Evolutionary conservation across 352 stramenopile species (phyloP), one percentile per base, ranked within the genome.

Genomic region (Blastocystis sp.): DNA sequence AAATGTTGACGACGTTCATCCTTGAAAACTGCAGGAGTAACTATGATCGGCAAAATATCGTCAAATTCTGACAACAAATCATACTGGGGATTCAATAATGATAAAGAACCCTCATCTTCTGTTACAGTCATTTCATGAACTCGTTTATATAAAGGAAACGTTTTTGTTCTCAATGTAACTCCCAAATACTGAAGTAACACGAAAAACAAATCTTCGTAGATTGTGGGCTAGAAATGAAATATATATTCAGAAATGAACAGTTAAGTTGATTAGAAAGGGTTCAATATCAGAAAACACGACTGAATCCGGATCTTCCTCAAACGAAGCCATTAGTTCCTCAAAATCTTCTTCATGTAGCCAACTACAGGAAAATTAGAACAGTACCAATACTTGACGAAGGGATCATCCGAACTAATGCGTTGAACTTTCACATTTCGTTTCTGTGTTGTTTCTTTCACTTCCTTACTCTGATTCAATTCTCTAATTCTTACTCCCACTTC

Each of bases 321-420:
- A 61, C 3, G 69, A 59, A 24, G n/a, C 46, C 42, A 49, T 80
- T 7, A 39, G 7, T 1, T 80, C 69, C 16, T 80, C 69, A 39
- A 80, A 80, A 0, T 80, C 69, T 24, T 80, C 69, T 59, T 80
- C 69, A 19, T 54, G 42, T 0, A 80, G 7, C 69, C 69, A 80
- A 27, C 69, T 80, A 37, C 0, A 63, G 37, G 27, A 0, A 39
- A 12, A 63, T 0, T 3, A 59, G 19, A 0, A 35, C 3, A 19
- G 9, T 5, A 42, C 0, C 37, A 3, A 21, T 46, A 80, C 69
- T 80, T 80, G 2, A 80, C 35, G 24, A 80, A 80, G 0, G 52
- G 43, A 63, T 80, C 69, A 39, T 80, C 69, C 3, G 24, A 35
- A 39, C 21, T 24, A 32, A 80, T 80, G 5, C 46, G 69, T 49